These are phyloP conservation scores for Achaetomiella virescens DNA, from an alignment of 495 filamentous ascomycete genomes.

Conservation along the genomic window DNA sequence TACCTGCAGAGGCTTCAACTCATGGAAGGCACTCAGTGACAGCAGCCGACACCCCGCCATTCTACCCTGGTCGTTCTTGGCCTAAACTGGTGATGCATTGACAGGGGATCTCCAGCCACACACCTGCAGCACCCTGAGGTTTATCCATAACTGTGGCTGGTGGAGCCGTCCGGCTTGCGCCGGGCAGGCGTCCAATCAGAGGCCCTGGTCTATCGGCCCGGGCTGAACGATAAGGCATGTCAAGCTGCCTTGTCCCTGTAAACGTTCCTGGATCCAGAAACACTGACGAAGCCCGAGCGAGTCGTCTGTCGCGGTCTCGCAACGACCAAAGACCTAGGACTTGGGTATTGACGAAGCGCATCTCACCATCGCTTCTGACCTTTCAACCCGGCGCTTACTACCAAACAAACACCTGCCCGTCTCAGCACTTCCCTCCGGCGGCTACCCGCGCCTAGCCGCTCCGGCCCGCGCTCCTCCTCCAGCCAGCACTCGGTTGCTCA, in stretches of 20 bases:
- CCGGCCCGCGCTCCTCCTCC: no score
- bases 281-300: no score
- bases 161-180: neutral
- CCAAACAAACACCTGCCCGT: no score
- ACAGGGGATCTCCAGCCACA: conserved; percentile 11
- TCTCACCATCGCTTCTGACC: no score
- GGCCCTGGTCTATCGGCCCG: conserved; percentile 4
- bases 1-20: neutral
- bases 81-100: neutral
- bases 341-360: no score
- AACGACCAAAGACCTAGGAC: no score
- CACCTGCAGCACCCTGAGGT: neutral
- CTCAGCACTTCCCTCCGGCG: no score
- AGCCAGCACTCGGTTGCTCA: no score
- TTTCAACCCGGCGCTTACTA: no score
- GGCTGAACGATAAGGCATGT: conserved; percentile 13
- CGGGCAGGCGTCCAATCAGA: neutral
- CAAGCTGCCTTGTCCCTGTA: neutral
- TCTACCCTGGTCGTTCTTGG: neutral
- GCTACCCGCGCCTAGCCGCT: no score
- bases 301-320: no score
- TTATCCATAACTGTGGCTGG: conserved; percentile 8
- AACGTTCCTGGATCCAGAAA: no score
- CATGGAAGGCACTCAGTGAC: conserved; percentile 3
- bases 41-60: conserved; percentile 7